A percentile compares a stretch with the other conserved stretches of the same genome.
Evolutionary conservation across 2,329 filamentous ascomycete species (phyloP).

Genomic region (Phialocephala sp.): DNA sequence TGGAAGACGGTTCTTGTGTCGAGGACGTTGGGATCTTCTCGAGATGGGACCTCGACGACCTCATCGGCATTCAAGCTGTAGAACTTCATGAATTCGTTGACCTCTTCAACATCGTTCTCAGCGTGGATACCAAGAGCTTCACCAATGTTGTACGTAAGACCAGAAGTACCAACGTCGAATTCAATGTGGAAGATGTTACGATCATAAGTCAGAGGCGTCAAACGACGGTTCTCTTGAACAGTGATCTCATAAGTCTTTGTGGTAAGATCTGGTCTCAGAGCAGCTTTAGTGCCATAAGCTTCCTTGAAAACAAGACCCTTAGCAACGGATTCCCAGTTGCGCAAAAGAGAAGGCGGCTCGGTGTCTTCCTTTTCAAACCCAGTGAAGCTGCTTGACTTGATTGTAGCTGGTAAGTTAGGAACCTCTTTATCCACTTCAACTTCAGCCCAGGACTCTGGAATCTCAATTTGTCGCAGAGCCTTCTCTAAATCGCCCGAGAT

Average conservation of each 20-base stretch:
- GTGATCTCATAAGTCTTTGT: constrained; percentile 86
- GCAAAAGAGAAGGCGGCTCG: constrained; percentile 70
- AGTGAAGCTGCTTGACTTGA: constrained; percentile 82
- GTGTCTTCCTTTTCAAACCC: constrained; percentile 77
- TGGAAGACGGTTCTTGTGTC: constrained; percentile 95
- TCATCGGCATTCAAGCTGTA: constrained; percentile 85
- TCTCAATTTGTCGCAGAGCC: constrained; percentile 73
- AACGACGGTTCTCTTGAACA: constrained; percentile 93
- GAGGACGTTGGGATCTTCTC: constrained; percentile 73
- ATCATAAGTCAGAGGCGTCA: constrained; percentile 88
- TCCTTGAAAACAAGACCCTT: constrained; percentile 94
- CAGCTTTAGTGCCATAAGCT: constrained; percentile 76
- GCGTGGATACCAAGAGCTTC: constrained; percentile 96
- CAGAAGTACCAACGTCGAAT: constrained; percentile 91
- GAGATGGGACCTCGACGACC: constrained; percentile 88
- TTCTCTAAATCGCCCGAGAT: constrained; percentile 71
- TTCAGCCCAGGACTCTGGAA: constrained; percentile 82
- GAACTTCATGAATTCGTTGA: constrained; percentile 84
- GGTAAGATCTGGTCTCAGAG: constrained; percentile 82
- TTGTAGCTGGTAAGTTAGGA: constrained; percentile 62
- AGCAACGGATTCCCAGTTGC: constrained; percentile 82
- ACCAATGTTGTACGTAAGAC: constrained; percentile 94
- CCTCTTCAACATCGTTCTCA: constrained; percentile 82
- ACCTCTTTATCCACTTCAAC: constrained; percentile 60
- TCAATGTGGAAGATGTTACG: constrained; percentile 99